A percentile compares a stretch with the other conserved stretches of the same genome.
Evolutionary conservation across 108 stramenopile genomes (phyloP).

Genomic region (Cylindrotheca fusiformis): DNA sequence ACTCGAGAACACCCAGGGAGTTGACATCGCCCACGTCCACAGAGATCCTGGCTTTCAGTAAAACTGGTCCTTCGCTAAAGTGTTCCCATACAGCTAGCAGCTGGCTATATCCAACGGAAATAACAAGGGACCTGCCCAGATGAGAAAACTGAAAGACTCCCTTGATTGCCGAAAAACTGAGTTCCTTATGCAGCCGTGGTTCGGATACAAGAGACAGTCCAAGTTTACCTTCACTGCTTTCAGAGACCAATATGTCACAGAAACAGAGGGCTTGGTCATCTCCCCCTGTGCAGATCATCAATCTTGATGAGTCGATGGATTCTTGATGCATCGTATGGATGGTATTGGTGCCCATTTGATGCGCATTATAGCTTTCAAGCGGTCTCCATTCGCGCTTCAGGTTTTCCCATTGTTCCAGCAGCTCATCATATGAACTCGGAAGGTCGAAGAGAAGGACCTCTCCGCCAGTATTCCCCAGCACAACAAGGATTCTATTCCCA

Average conservation of each 20-base stretch:
- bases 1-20: slow-evolving; percentile 19
- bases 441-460: slow-evolving; percentile 52
- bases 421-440: slow-evolving; percentile 7
- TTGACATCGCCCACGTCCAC: slow-evolving; percentile 52
- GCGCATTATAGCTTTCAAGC: slow-evolving; percentile 30
- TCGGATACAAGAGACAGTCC: not conserved
- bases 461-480: slow-evolving; percentile 70
- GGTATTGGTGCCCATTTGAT: slow-evolving; percentile 68
- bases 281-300: slow-evolving; percentile 48
- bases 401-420: slow-evolving; percentile 19
- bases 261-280: slow-evolving; percentile 64
- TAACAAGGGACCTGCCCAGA: slow-evolving; percentile 16
- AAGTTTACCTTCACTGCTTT: not conserved
- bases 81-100: slow-evolving; percentile 42
- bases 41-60: not conserved
- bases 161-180: slow-evolving; percentile 65
- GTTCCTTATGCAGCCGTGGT: slow-evolving; percentile 22
- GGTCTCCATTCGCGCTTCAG: slow-evolving; percentile 7
- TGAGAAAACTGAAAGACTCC: slow-evolving; percentile 26
- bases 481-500: slow-evolving; percentile 28
- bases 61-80: not conserved
- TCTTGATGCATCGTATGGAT: slow-evolving; percentile 23
- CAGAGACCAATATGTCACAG: slow-evolving; percentile 3
- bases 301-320: not conserved
- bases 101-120: slow-evolving; percentile 58